Base-by-base conservation (phyloP, 306 rosid genomes). In the Hippophae rhamnoides region DNA sequence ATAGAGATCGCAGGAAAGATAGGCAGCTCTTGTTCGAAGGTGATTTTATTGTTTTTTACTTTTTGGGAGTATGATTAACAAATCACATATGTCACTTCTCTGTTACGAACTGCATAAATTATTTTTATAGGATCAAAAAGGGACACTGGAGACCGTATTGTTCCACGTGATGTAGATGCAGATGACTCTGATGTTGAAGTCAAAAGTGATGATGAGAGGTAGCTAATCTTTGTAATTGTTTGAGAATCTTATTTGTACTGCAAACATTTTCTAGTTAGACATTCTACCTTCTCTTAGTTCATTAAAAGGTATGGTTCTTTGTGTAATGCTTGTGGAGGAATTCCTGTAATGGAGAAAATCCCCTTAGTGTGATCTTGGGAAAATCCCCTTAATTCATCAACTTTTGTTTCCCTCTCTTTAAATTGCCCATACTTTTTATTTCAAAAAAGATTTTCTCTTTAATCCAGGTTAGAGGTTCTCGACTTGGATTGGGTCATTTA, bases 151-250 rank as follows among this genome's bases (percentile, higher is more conserved):
- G 97, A 89, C 51, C 93, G 88, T 58, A 87, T 87, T 53, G 61
- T 85, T 73, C 81, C 93, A 0, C 93, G 95, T 5, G 87, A 76
- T 57, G 75, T 85, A 67, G 98, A 92, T 76, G 98, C 96, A 18
- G 98, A 92, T 61, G 98, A 92, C 78, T 87, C 98, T 66, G 96
- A 92, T 26, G 75, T 79, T 66, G 98, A 92, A 67, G 89, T 80
- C 67, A 85, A 88, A 79, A 88, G 95, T 72, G 95, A 85, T 18
- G 80, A 83, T 42, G 99, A 92, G 60, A 92, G 98, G 98, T 88
- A 61, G 43, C 57, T 73, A 63, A 52, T 66, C 48, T 62, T 18
- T 45, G 55, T 14, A 2, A 1, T 49, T 49, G 25, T 18, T 13
- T 9, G 25, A 47, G 58, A 67, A 55, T 65, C 46, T 31, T 58